phyloP scores from a whole-genome alignment of 768 basidiomycete genomes.

The Russula dissimulans region DNA sequence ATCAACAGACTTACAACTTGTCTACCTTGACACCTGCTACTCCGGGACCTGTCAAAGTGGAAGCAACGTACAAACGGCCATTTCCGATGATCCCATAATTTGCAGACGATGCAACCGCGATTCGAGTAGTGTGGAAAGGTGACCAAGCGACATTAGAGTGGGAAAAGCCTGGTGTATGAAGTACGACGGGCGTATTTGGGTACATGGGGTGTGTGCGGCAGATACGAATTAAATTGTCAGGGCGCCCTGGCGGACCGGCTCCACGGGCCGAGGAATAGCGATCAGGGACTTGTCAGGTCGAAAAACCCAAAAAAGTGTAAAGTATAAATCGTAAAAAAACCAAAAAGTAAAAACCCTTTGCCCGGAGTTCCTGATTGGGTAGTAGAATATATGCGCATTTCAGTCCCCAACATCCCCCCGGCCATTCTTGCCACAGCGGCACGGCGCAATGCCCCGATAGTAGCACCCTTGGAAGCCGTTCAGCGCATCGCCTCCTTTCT shows the following conservation, averaged over 20 bases:
- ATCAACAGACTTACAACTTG: constrained; percentile 49
- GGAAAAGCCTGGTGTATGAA: constrained; percentile 76
- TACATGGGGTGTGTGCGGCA: constrained; percentile 26
- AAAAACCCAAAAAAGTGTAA: neutral
- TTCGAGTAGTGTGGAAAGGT: constrained; percentile 64
- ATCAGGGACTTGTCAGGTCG: neutral
- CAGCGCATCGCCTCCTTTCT: constrained; percentile 60
- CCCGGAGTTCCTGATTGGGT: too few relatives aligned
- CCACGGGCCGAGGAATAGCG: neutral
- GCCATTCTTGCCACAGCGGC: constrained; percentile 39
- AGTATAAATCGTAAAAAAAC: neutral
- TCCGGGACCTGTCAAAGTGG: constrained; percentile 41
- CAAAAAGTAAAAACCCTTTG: too few relatives aligned
- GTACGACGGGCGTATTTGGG: constrained; percentile 35
- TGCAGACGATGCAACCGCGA: constrained; percentile 77
- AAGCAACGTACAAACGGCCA: constrained; percentile 70
- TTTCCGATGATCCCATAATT: constrained; percentile 96
- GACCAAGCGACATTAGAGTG: constrained; percentile 81
- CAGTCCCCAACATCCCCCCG: constrained; percentile 67
- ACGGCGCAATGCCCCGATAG: constrained; percentile 27
- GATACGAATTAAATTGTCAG: too few relatives aligned
- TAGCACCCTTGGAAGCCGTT: constrained; percentile 44
- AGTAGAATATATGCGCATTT: constrained; percentile 54
- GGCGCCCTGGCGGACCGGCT: neutral
- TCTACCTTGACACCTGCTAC: constrained; percentile 43